These are phyloP conservation scores for Juncus effusus DNA, from an alignment of 176 grass and related monocot species.

Conservation along the genomic window DNA sequence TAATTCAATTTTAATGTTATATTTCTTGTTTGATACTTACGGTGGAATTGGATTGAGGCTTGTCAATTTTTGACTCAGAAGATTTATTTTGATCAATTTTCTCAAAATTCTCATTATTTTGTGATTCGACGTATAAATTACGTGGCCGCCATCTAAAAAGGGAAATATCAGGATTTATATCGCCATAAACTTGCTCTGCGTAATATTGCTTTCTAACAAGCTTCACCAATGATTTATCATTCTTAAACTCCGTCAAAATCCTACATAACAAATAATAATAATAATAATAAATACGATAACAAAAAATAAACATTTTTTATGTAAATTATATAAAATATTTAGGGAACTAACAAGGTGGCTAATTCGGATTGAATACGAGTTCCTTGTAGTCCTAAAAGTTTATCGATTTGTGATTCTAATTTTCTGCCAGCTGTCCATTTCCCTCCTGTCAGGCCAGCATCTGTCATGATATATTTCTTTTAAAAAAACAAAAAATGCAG, in stretches of 20 bases:
- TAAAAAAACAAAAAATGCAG: neutral
- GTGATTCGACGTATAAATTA: constrained; percentile 35
- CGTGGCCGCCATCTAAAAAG: constrained; percentile 59
- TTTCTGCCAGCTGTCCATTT: constrained; percentile 30
- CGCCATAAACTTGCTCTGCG: constrained; percentile 63
- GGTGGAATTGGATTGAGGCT: neutral
- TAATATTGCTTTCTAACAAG: constrained; percentile 56
- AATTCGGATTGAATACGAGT: constrained; percentile 38
- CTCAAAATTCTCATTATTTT: neutral
- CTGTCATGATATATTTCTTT: constrained; percentile 20
- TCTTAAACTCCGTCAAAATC: constrained; percentile 60
- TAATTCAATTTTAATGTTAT: constrained; percentile 2
- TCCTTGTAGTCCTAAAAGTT: constrained; percentile 30
- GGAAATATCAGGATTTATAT: constrained; percentile 57
- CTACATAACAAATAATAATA: constrained; percentile 17
- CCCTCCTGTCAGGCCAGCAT: constrained; percentile 26
- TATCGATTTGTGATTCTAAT: constrained; percentile 18
- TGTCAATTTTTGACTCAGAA: neutral
- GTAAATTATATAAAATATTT: constrained; percentile 9
- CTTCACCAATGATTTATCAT: constrained; percentile 36
- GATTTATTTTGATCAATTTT: neutral
- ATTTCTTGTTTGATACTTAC: neutral
- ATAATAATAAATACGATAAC: too few species aligned
- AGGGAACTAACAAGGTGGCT: constrained; percentile 33
- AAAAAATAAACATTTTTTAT: neutral